Percentiles rank a stretch among this genome's conserved stretches.
phyloP scores from a whole-genome alignment of 176 grass and related monocot species.

The Triticum monococcum region DNA sequence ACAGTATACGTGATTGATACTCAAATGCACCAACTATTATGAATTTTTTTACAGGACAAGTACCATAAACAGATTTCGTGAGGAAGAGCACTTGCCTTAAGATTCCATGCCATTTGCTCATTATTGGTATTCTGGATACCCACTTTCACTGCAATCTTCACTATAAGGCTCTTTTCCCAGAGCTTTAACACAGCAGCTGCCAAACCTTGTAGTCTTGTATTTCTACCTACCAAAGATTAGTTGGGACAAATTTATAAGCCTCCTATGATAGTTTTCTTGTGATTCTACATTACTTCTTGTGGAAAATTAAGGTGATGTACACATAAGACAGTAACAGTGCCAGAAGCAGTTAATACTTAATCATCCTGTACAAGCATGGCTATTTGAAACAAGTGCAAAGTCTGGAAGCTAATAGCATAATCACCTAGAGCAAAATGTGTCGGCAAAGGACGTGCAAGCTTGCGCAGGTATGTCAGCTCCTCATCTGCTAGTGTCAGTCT shows the following conservation, averaged over 20 bases:
- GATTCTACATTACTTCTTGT: not conserved
- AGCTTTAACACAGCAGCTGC: conserved; percentile 87
- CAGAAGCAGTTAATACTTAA: conserved; percentile 1
- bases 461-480: conserved; percentile 78
- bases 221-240: conserved; percentile 60
- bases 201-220: conserved; percentile 76
- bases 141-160: conserved; percentile 93
- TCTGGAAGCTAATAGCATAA: not conserved
- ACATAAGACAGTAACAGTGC: not conserved
- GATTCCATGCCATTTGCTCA: conserved; percentile 81
- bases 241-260: not conserved
- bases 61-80: not conserved
- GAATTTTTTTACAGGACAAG: not conserved
- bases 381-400: not conserved
- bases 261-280: not conserved
- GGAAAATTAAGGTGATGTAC: not conserved
- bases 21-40: not conserved
- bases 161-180: conserved; percentile 90
- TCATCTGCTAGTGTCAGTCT: conserved; percentile 55
- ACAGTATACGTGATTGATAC: not conserved
- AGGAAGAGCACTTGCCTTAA: conserved; percentile 61
- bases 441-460: conserved; percentile 65
- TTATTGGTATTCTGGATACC: conserved; percentile 72
- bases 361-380: not conserved
- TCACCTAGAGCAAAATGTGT: conserved; percentile 96